These are phyloP conservation scores for Exophiala oligosperma DNA, from an alignment of 2,329 filamentous ascomycete genomes.

Conservation along the genomic window DNA sequence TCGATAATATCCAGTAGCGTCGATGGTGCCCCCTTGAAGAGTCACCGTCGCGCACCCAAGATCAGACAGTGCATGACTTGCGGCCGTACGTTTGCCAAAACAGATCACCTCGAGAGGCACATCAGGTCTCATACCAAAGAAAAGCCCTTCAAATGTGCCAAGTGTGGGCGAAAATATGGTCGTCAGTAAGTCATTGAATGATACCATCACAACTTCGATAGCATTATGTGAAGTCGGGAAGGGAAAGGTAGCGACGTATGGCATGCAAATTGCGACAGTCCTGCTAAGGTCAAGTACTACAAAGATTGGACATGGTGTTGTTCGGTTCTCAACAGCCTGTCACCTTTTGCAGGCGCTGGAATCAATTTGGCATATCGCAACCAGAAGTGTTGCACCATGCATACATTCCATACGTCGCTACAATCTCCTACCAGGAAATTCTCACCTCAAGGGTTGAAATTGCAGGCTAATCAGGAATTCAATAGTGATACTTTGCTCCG, in stretches of 20 bases:
- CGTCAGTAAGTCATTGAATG: slow-evolving; percentile 18
- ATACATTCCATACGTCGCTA: too few relatives aligned
- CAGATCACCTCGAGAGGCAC: slow-evolving; percentile 36
- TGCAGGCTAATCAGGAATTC: neutral
- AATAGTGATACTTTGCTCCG: slow-evolving; percentile 24
- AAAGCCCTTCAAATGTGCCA: slow-evolving; percentile 32
- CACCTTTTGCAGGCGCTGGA: too few relatives aligned
- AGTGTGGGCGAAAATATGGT: slow-evolving; percentile 25
- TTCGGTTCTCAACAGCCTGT: too few relatives aligned
- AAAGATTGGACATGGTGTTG: too few relatives aligned
- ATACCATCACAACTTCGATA: too few relatives aligned
- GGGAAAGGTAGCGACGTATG: neutral
- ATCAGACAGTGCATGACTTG: slow-evolving; percentile 25
- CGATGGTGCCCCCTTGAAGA: slow-evolving; percentile 7
- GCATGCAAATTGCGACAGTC: too few relatives aligned
- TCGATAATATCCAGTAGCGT: neutral
- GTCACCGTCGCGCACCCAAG: slow-evolving; percentile 14
- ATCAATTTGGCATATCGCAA: too few relatives aligned
- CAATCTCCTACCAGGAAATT: too few relatives aligned
- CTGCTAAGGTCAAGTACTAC: neutral
- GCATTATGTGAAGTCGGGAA: neutral
- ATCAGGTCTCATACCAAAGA: slow-evolving; percentile 36
- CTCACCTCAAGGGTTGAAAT: neutral
- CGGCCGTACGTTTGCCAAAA: slow-evolving; percentile 32
- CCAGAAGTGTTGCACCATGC: too few relatives aligned